A percentile compares a stretch with the other conserved stretches of the same genome.
phyloP scores from a whole-genome alignment of 2,329 filamentous ascomycete genomes.

The Dactylellina drechsleri region DNA sequence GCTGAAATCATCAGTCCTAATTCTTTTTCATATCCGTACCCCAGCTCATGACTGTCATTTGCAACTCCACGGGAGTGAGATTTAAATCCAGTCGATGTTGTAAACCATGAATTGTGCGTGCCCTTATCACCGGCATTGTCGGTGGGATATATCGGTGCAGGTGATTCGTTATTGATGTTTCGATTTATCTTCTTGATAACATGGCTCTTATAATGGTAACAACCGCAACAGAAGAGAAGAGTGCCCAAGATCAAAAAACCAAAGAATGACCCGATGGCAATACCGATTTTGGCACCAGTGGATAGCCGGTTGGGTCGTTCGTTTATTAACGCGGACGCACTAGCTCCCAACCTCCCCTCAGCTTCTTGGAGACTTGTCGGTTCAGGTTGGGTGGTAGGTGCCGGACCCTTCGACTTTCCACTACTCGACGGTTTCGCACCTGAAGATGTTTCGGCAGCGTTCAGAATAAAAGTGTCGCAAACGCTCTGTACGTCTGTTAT shows the following conservation, averaged over 20 bases:
- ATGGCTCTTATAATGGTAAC: constrained; percentile 47
- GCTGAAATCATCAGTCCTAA: constrained; percentile 53
- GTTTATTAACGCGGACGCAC: constrained; percentile 48
- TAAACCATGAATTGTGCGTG: constrained; percentile 45
- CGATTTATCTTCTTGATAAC: constrained; percentile 52
- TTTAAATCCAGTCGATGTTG: constrained; percentile 40
- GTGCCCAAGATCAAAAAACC: constrained; percentile 33
- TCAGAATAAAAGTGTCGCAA: constrained; percentile 45
- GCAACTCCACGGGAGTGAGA: constrained; percentile 39
- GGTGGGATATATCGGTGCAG: constrained; percentile 14
- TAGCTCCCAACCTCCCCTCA: constrained; percentile 40
- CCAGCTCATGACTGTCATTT: constrained; percentile 54
- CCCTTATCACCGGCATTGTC: constrained; percentile 41
- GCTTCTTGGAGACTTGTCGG: constrained; percentile 52
- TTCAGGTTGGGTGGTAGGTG: constrained; percentile 28
- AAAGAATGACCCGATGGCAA: constrained; percentile 37
- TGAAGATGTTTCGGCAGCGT: constrained; percentile 28
- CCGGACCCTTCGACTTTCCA: constrained; percentile 7
- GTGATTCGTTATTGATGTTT: constrained; percentile 22
- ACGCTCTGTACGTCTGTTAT: constrained; percentile 38
- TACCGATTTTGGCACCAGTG: constrained; percentile 41
- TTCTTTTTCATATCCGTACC: constrained; percentile 54
- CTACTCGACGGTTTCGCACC: constrained; percentile 19
- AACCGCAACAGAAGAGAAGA: constrained; percentile 37
- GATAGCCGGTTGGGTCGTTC: constrained; percentile 38